Conservation (phyloP, 2,329 filamentous ascomycete genomes). For the Verticillium alfalfae region DNA sequence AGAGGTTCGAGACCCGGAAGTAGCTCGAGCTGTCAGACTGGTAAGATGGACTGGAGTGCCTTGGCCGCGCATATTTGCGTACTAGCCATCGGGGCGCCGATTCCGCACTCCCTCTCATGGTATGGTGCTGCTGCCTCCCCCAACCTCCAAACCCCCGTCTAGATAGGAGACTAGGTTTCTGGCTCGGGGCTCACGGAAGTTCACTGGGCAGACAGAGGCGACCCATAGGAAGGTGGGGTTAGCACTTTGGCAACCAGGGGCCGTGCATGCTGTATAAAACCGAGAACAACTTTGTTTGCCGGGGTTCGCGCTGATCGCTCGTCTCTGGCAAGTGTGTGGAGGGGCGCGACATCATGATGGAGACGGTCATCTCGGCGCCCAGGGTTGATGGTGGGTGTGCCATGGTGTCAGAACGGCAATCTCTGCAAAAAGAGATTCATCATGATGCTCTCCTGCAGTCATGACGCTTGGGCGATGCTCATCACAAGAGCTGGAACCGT, state of each 20-base stretch:
- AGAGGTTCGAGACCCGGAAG: neutral
- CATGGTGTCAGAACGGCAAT: neutral
- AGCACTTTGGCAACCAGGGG: neutral
- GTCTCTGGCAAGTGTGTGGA: neutral
- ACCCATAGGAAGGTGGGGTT: neutral
- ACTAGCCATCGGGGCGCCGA: neutral
- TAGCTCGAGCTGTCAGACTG: neutral
- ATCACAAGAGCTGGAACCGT: neutral
- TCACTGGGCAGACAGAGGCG: neutral
- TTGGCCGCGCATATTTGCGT: neutral
- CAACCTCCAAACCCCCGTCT: neutral
- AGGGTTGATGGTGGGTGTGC: neutral
- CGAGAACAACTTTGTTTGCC: neutral
- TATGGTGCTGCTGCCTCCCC: neutral
- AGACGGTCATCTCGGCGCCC: neutral
- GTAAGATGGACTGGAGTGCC: neutral
- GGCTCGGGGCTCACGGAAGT: neutral
- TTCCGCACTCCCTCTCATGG: neutral
- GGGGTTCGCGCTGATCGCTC: neutral
- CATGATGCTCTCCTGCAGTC: neutral
- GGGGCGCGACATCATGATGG: neutral
- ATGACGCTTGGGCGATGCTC: neutral
- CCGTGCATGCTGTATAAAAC: neutral
- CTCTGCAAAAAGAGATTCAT: neutral
- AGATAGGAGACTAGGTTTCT: neutral